Base-by-base conservation (phyloP, 305 asterid species). In the Fraxinus floribunda region DNA sequence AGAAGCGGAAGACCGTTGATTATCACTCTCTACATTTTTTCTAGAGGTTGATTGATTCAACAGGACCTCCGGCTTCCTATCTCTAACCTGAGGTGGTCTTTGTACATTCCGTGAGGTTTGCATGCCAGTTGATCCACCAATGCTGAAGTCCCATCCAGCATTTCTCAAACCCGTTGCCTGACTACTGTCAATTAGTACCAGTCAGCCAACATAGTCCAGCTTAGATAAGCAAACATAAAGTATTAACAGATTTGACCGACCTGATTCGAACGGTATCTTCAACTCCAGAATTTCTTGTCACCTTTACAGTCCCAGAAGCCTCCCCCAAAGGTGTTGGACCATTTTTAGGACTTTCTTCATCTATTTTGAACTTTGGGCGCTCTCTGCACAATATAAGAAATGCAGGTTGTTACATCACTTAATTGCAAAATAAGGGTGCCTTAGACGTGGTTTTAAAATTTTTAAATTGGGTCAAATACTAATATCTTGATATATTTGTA, bases 101-200 rank as follows among this genome's bases (percentile, higher is more conserved):
- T 88, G 90, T 20, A 85, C 95, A 89, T 92, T 93, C 84, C 97
- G 90, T 75, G 89, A 94, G 70, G 97, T 94, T 85, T 97, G 97
- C 29, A 92, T 88, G 84, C 91, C 90, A 77, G 85, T 79, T 77
- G 97, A 87, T 85, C 91, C 98, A 82, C 97, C 94, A 84, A 94
- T 90, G 87, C 97, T 94, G 88, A 94, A 94, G 90, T 95, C 98
- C 98, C 98, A 94, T 88, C 95, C 98, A 62, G 97, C 88, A 89
- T 90, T 90, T 86, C 83, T 89, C 86, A 83, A 77, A 81, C 93
- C 90, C 78, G 84, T 87, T 71, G 87, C 94, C 91, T 94, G 98
- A 85, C 91, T 90, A 88, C 92, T 89, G 90, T 82, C 32, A 83
- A 70, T 76, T 29, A 78, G 83, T 68, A 77, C 68, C 79, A 80